Percentiles rank a stretch among this genome's conserved stretches.
Evolutionary conservation across 2,329 filamentous ascomycete species (phyloP).

Genomic region (Berkeleyomyces rouxiae): DNA sequence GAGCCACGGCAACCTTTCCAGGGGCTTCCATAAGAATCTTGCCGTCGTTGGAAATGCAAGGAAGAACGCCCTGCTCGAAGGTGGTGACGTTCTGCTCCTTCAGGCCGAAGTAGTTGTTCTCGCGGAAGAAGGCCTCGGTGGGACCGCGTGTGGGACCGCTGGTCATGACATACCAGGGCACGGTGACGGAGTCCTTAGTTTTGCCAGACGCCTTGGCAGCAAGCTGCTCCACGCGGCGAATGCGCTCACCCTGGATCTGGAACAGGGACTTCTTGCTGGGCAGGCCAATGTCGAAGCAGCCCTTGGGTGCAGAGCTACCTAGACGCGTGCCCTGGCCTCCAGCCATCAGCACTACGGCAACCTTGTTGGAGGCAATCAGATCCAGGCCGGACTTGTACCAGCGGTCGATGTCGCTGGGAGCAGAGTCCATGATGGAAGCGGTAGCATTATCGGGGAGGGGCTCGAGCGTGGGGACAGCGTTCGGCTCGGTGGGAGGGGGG

Average conservation of each 20-base stretch:
- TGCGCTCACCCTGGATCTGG: slow-evolving; percentile 92
- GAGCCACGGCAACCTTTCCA: slow-evolving; percentile 80
- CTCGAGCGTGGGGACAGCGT: slow-evolving; percentile 45
- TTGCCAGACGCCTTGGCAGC: slow-evolving; percentile 51
- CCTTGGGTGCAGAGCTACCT: slow-evolving; percentile 90
- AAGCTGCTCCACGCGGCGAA: slow-evolving; percentile 67
- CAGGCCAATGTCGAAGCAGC: slow-evolving; percentile 91
- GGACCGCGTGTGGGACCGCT: slow-evolving; percentile 82
- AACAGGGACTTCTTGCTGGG: slow-evolving; percentile 89
- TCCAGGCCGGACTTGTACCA: slow-evolving; percentile 79
- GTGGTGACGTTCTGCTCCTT: slow-evolving; percentile 71
- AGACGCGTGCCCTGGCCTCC: slow-evolving; percentile 91
- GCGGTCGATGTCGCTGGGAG: slow-evolving; percentile 55
- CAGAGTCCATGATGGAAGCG: slow-evolving; percentile 83
- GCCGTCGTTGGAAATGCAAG: slow-evolving; percentile 92
- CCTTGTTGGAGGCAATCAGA: slow-evolving; percentile 58
- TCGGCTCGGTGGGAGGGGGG: slow-evolving; percentile 48
- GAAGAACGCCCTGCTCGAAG: slow-evolving; percentile 93
- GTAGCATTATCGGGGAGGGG: slow-evolving; percentile 74
- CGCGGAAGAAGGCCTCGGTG: slow-evolving; percentile 83
- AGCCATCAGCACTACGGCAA: slow-evolving; percentile 86
- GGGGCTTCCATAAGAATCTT: slow-evolving; percentile 92
- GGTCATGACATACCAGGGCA: slow-evolving; percentile 99
- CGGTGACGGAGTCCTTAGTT: slow-evolving; percentile 33
- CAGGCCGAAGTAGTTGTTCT: slow-evolving; percentile 83